Evolutionary conservation across 1,284 basidiomycete species (phyloP).

Genomic region (Stygiomarasmius scandens): DNA sequence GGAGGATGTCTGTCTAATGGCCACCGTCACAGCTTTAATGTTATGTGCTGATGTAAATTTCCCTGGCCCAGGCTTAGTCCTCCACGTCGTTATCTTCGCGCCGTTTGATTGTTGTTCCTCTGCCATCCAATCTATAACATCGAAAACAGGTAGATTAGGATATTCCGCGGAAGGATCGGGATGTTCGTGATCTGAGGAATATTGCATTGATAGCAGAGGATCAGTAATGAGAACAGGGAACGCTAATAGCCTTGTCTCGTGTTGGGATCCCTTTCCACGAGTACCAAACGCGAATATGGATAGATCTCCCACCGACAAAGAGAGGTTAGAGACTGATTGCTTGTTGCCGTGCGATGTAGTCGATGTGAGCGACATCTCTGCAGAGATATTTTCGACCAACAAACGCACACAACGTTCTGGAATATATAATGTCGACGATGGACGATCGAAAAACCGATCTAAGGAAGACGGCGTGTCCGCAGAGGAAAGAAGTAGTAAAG

Average conservation of each 20-base stretch:
- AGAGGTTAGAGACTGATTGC: constrained; percentile 29
- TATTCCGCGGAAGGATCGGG: constrained; percentile 31
- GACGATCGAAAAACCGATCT: constrained; percentile 54
- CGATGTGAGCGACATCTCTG: constrained; percentile 27
- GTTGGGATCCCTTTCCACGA: constrained; percentile 7
- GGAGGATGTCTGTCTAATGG: constrained; percentile 2
- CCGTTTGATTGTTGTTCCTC: constrained; percentile 41
- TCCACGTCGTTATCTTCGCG: constrained; percentile 64
- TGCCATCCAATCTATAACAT: constrained; percentile 65
- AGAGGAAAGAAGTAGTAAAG: constrained; percentile 49
- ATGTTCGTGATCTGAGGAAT: constrained; percentile 43
- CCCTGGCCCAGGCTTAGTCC: constrained; percentile 37
- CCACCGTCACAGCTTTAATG: background rate
- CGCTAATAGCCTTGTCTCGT: constrained; percentile 36
- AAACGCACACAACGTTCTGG: constrained; percentile 56
- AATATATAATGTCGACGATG: constrained; percentile 56
- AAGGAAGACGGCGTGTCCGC: constrained; percentile 22
- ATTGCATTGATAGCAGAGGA: constrained; percentile 54
- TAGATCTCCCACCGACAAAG: constrained; percentile 44
- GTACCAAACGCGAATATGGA: constrained; percentile 53
- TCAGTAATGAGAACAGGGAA: constrained; percentile 70
- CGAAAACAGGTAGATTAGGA: constrained; percentile 52
- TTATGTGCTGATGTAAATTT: constrained; percentile 1
- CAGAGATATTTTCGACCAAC: constrained; percentile 53
- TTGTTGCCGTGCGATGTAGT: constrained; percentile 7